Base-by-base conservation (phyloP, 139 green algal species). In the Auxenochlorella protothecoides region DNA sequence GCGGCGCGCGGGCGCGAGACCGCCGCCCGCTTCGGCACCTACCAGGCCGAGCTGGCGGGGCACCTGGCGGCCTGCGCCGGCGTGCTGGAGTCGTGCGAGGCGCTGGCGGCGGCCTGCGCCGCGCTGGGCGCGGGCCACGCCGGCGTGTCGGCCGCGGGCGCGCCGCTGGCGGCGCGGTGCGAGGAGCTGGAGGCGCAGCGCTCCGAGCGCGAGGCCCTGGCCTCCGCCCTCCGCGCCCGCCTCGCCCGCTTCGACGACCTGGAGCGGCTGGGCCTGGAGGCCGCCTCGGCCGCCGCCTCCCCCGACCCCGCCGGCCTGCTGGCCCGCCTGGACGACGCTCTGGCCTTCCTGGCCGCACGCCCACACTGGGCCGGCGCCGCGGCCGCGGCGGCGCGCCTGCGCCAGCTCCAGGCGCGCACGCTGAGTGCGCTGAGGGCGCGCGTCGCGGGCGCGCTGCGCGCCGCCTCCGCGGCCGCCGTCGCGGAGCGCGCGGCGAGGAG, bases 241-340 rank as follows among this genome's bases (percentile, higher is more conserved):
- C 82, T 97, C 54, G 74, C 79, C 53, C 95, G 93, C 80, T 98
- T 98, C 78, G 91, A 98, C 59, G 90, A 97, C 76, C 89, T 97
- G 62, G 91, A 98, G 77, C 75, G 74, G n/a, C 81, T 97, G 44
- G 81, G 80, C 5, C 66, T 76, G 14, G 82, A 91, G 79, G 72
- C 68, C 7, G 65, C 27, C 56, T n/a, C 86, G 14, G 76, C 81
- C 2, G 69, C 81, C 55, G 72, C 89, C 8, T 86, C 76, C 72
- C 66, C 90, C 72, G 82, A 87, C 54, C 64, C 65, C 10, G 77
- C 74, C 16, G 74, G 89, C 65, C 85, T 97, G 16, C 85, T 98
- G 56, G 74, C 86, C 27, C 82, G 84, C 70, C 77, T 98, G 69
- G 92, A 98, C 72, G 92, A 96, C n/a, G 93, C 89, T 79, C 89